A percentile compares a stretch with the other conserved stretches of the same genome.
These are phyloP conservation scores for Hibiscus trionum DNA, from an alignment of 345 rosid species.

Conservation along the genomic window DNA sequence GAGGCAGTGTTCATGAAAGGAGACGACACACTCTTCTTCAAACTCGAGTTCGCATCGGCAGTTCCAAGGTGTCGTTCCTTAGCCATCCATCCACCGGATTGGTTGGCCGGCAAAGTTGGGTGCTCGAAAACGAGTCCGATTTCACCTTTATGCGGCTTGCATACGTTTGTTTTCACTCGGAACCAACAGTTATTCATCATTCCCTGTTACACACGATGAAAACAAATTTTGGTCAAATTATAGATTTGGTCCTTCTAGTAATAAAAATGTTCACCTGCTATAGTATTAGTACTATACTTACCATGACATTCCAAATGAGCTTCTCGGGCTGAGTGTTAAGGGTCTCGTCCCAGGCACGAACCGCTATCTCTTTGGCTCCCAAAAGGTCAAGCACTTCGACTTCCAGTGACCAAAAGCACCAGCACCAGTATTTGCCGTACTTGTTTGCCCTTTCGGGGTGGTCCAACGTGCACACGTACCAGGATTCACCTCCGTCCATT, in stretches of 20 bases:
- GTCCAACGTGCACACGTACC: conserved; percentile 74
- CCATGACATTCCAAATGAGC: conserved; percentile 96
- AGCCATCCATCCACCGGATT: conserved; percentile 98
- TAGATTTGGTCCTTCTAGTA: no score
- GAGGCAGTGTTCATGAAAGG: conserved; percentile 87
- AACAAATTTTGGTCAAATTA: no score
- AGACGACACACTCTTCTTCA: conserved; percentile 68
- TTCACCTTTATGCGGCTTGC: conserved; percentile 81
- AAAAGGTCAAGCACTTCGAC: conserved; percentile 76
- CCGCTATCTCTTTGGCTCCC: conserved; percentile 75
- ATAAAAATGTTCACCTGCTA: no score
- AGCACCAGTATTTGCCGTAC: conserved; percentile 79
- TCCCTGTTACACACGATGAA: conserved; percentile 41
- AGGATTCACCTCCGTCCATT: conserved; percentile 85
- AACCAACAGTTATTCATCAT: conserved; percentile 99
- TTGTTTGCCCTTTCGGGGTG: conserved; percentile 64
- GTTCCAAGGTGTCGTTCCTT: conserved; percentile 62
- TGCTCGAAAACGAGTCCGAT: conserved; percentile 75
- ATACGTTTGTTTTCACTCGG: conserved; percentile 63
- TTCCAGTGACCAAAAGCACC: conserved; percentile 94
- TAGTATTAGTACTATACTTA: conserved; percentile 13
- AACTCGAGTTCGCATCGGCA: conserved; percentile 32
- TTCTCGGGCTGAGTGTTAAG: conserved; percentile 89
- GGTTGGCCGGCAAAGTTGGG: conserved; percentile 93
- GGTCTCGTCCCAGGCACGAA: conserved; percentile 94